Evolutionary conservation across 164 flowering plant genomes (phyloP).

Genomic region (Annona cherimola): DNA sequence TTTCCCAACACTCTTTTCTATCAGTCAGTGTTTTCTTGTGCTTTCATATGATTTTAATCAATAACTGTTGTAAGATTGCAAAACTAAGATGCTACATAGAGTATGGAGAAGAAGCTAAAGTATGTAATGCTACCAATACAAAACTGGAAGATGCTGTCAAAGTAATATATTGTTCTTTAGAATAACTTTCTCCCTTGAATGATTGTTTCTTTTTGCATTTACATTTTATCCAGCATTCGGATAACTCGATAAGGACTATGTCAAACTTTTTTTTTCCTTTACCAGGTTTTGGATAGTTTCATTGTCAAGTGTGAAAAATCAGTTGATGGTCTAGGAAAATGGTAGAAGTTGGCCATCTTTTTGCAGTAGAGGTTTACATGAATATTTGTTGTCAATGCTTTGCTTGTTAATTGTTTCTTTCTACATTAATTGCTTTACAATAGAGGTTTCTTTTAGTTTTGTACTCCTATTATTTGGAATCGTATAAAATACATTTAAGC

Average conservation of each 20-base stretch:
- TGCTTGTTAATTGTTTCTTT: not conserved
- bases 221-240: not conserved
- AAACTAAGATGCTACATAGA: conserved; percentile 61
- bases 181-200: not conserved
- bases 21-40: not conserved
- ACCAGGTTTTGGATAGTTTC: conserved; percentile 74
- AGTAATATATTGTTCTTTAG: conserved; percentile 32
- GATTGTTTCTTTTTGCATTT: not conserved
- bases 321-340: conserved; percentile 88
- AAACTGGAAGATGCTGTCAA: conserved; percentile 61
- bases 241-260: not conserved
- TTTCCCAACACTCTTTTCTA: not conserved
- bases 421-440: not conserved
- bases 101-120: conserved; percentile 81
- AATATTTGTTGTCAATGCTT: not conserved
- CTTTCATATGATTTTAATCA: conserved; percentile 8
- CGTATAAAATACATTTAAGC: too few species aligned
- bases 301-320: conserved; percentile 73
- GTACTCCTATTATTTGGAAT: too few species aligned
- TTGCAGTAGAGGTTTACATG: conserved; percentile 69
- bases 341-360: conserved; percentile 69
- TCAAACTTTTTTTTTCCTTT: not conserved
- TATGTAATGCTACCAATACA: conserved; percentile 78
- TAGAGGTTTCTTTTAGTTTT: too few species aligned
- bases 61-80: conserved; percentile 63